phyloP scores from a whole-genome alignment of 495 filamentous ascomycete species.

The Aspergillus sclerotiicarbonarius region DNA sequence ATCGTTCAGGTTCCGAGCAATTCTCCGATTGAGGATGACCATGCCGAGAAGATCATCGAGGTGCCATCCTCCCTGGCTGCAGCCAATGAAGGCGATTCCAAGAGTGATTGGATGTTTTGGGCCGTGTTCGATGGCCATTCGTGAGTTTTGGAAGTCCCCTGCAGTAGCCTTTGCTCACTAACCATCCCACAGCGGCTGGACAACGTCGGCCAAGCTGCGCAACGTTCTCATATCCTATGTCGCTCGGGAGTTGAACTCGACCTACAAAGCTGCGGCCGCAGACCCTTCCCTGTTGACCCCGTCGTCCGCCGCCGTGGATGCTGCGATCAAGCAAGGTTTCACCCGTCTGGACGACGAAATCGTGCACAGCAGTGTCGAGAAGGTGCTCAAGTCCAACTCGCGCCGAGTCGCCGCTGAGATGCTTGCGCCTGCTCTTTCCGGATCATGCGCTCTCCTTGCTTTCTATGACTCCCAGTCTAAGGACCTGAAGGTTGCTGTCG shows the following conservation, averaged over 20 bases:
- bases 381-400: constrained; percentile 81
- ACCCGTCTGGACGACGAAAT: constrained; percentile 88
- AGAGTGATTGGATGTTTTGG: constrained; percentile 99
- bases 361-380: constrained; percentile 81
- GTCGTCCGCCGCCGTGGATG: constrained; percentile 74
- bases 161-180: constrained; percentile 7
- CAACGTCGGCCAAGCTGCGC: constrained; percentile 92
- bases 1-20: constrained; percentile 94
- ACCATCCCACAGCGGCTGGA: constrained; percentile 74
- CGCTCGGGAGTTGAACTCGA: constrained; percentile 87
- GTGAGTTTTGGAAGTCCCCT: constrained; percentile 45
- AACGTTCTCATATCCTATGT: constrained; percentile 90
- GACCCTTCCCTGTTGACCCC: constrained; percentile 61
- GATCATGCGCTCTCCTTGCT: constrained; percentile 91
- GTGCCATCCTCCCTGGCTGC: constrained; percentile 59
- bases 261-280: constrained; percentile 74
- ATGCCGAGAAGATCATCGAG: constrained; percentile 95
- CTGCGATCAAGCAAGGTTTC: constrained; percentile 91
- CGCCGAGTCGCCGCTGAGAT: constrained; percentile 85
- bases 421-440: constrained; percentile 88
- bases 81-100: constrained; percentile 48
- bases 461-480: constrained; percentile 90
- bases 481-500: constrained; percentile 84
- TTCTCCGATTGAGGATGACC: constrained; percentile 97
- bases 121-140: constrained; percentile 97